Evolutionary conservation across 805 yeast genomes (phyloP).

Genomic region (Diddensiella transvaalensis): DNA sequence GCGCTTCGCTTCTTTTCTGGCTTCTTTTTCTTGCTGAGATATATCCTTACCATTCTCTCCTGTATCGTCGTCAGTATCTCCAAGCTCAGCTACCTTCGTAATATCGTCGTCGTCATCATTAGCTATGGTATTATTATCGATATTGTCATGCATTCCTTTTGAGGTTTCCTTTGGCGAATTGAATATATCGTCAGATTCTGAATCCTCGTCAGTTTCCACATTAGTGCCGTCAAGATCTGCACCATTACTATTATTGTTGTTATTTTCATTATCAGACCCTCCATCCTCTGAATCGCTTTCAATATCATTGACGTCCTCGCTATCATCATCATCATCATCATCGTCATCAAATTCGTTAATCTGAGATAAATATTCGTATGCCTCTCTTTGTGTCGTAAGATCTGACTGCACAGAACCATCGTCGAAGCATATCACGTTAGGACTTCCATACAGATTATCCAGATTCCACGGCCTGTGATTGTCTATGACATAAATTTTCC

Average conservation of each 20-base stretch:
- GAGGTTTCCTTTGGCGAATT: neutral
- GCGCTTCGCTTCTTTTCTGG: slow-evolving; percentile 18
- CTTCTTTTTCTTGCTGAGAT: slow-evolving; percentile 18
- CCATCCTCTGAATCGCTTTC: slow-evolving; percentile 24
- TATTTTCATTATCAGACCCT: slow-evolving; percentile 23
- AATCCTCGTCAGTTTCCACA: slow-evolving; percentile 16
- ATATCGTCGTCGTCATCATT: slow-evolving; percentile 15
- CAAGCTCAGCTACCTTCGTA: slow-evolving; percentile 17
- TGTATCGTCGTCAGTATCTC: slow-evolving; percentile 17
- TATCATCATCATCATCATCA: slow-evolving; percentile 33
- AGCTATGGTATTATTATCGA: slow-evolving; percentile 8
- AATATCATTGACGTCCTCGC: slow-evolving; percentile 34
- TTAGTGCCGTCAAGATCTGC: slow-evolving; percentile 25
- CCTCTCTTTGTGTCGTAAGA: slow-evolving; percentile 51
- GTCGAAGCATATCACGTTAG: slow-evolving; percentile 71
- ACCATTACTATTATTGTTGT: slow-evolving; percentile 24
- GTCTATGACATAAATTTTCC: slow-evolving; percentile 79
- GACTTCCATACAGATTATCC: slow-evolving; percentile 84
- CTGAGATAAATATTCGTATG: slow-evolving; percentile 47
- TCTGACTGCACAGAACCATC: slow-evolving; percentile 73
- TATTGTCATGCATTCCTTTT: neutral
- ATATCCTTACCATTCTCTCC: slow-evolving; percentile 16
- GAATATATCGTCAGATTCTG: neutral
- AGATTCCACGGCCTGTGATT: slow-evolving; percentile 96
- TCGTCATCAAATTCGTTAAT: slow-evolving; percentile 39